Evolutionary conservation across 2,329 filamentous ascomycete species (phyloP).

Genomic region (Penicillium sp.): DNA sequence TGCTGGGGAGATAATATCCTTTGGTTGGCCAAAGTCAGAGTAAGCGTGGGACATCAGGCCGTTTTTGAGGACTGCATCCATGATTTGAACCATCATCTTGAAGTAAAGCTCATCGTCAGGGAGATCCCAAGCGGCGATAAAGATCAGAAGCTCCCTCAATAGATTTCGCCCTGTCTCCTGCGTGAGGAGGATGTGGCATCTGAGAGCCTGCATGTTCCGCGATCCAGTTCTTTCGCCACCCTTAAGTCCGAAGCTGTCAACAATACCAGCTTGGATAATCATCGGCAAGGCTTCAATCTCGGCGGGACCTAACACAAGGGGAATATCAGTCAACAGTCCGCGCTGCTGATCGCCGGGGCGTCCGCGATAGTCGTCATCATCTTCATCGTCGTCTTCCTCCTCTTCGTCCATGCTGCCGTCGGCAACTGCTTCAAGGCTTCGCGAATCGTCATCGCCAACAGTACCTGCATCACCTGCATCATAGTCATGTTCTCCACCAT

Average conservation of each 20-base stretch:
- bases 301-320: conserved; percentile 89
- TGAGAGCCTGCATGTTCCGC: conserved; percentile 84
- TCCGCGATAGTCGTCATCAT: conserved; percentile 58
- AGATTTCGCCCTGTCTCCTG: conserved; percentile 90
- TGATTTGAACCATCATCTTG: conserved; percentile 94
- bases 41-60: conserved; percentile 91
- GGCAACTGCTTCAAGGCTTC: conserved; percentile 48
- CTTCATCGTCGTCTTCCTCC: conserved; percentile 60
- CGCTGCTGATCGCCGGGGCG: conserved; percentile 62
- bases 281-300: conserved; percentile 96
- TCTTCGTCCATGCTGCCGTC: conserved; percentile 55
- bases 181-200: conserved; percentile 87
- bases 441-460: conserved; percentile 47
- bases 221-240: conserved; percentile 64
- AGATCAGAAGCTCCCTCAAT: conserved; percentile 87
- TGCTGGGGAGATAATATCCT: conserved; percentile 94
- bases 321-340: conserved; percentile 88
- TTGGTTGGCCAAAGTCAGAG: conserved; percentile 86
- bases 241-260: conserved; percentile 75
- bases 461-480: conserved; percentile 48
- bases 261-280: conserved; percentile 95
- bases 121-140: conserved; percentile 96
- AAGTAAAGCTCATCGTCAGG: conserved; percentile 93
- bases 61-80: conserved; percentile 88
- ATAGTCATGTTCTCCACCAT: conserved; percentile 48